Evolutionary conservation across 305 asterid species (phyloP).

Genomic region (Fraxinus velutina): DNA sequence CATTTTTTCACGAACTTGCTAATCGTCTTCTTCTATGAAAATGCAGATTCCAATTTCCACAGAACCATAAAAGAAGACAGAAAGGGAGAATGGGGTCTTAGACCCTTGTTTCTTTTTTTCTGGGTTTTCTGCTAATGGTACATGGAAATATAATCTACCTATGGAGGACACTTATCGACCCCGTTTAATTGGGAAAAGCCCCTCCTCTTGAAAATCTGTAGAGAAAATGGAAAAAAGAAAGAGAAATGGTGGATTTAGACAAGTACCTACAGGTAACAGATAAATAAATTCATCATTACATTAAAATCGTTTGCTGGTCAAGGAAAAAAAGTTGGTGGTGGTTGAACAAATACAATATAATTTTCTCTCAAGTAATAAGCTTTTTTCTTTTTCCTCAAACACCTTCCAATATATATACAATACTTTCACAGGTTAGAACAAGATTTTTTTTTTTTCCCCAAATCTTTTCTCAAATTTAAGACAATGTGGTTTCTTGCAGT

Average conservation of each 20-base stretch:
- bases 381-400: background rate
- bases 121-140: background rate
- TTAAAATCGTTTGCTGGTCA: conserved; percentile 50
- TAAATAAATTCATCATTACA: conserved; percentile 40
- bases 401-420: conserved; percentile 14
- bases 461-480: background rate
- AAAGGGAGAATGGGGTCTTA: conserved; percentile 10
- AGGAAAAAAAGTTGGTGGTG: conserved; percentile 60
- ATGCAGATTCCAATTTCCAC: background rate
- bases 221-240: background rate
- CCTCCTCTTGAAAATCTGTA: background rate
- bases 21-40: background rate
- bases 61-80: background rate
- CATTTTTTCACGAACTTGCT: background rate
- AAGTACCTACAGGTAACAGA: conserved; percentile 46
- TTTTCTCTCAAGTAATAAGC: conserved; percentile 3
- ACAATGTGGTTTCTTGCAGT: conserved; percentile 32
- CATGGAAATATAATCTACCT: conserved; percentile 16
- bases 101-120: background rate
- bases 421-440: conserved; percentile 2
- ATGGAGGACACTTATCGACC: background rate
- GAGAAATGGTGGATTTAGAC: conserved; percentile 28
- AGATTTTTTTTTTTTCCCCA: conserved; percentile 22
- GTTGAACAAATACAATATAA: conserved; percentile 34
- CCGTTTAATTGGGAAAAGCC: conserved; percentile 8